Percentiles rank a stretch among this genome's conserved stretches.
Conservation (phyloP, 352 stramenopile genomes). For the Sclerospora graminicola region DNA sequence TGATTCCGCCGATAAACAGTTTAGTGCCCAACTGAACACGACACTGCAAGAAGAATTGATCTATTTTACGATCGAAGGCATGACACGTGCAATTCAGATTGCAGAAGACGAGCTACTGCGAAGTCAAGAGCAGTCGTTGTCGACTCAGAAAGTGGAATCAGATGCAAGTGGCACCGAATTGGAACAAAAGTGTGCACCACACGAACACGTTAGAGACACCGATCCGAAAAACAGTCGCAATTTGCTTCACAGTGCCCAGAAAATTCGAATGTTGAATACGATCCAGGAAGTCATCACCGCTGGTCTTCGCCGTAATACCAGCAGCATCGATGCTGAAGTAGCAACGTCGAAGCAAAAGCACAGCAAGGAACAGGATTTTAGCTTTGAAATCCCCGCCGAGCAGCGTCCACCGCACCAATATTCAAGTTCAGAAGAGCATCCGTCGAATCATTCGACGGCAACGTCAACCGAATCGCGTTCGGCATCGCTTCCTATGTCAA, state of each 20-base stretch:
- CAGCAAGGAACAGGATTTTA: constrained; percentile 18
- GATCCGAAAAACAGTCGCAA: constrained; percentile 2
- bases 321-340: constrained; percentile 10
- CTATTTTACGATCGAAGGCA: constrained; percentile 85
- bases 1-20: constrained; percentile 75
- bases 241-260: constrained; percentile 13
- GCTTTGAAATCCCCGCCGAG: constrained; percentile 26
- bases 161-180: constrained; percentile 9
- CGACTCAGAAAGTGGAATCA: constrained; percentile 33
- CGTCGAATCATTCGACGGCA: constrained; percentile 18
- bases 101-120: constrained; percentile 53
- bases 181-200: too few species aligned
- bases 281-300: constrained; percentile 21
- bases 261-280: constrained; percentile 17
- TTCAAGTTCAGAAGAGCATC: constrained; percentile 8
- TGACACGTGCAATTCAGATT: constrained; percentile 64
- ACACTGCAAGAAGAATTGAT: constrained; percentile 82
- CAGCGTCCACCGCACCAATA: constrained; percentile 15
- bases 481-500: background rate
- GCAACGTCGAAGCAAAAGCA: constrained; percentile 9
- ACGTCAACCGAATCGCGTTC: constrained; percentile 6
- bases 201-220: too few species aligned
- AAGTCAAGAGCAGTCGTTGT: constrained; percentile 32
- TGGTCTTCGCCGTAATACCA: constrained; percentile 18
- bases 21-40: constrained; percentile 81